Evolutionary conservation across 140 eudicot genomes (phyloP).

Genomic region (Anethum foeniculum): DNA sequence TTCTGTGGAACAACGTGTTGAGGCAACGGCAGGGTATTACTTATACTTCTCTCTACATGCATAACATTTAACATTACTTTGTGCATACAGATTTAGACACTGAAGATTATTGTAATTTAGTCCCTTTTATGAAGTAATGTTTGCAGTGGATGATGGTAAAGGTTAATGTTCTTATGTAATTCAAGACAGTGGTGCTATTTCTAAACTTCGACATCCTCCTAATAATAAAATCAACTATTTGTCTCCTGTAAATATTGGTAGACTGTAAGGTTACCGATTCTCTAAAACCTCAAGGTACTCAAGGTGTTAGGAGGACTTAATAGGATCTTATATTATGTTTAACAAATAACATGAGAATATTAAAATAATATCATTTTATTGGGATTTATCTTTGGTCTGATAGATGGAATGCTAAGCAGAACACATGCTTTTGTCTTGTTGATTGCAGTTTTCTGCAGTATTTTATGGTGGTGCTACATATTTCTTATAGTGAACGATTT

Average conservation of each 20-base stretch:
- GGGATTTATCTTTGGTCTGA: background rate
- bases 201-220: background rate
- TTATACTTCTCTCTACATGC: background rate
- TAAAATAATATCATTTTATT: background rate
- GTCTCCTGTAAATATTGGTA: background rate
- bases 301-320: too few species aligned
- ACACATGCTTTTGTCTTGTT: background rate
- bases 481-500: background rate
- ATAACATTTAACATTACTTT: background rate
- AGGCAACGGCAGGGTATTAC: slow-evolving; percentile 73
- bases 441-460: background rate
- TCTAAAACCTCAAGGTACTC: too few species aligned
- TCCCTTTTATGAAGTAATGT: background rate
- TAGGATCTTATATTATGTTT: too few species aligned
- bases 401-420: background rate
- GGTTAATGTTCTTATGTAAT: background rate
- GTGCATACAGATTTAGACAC: background rate
- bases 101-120: background rate
- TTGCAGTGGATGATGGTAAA: background rate
- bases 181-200: background rate
- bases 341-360: background rate
- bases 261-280: too few species aligned
- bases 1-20: slow-evolving; percentile 48
- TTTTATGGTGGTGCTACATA: background rate
- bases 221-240: background rate